Conservation (phyloP, 2,329 filamentous ascomycete species). For the Fulvia fulva region DNA sequence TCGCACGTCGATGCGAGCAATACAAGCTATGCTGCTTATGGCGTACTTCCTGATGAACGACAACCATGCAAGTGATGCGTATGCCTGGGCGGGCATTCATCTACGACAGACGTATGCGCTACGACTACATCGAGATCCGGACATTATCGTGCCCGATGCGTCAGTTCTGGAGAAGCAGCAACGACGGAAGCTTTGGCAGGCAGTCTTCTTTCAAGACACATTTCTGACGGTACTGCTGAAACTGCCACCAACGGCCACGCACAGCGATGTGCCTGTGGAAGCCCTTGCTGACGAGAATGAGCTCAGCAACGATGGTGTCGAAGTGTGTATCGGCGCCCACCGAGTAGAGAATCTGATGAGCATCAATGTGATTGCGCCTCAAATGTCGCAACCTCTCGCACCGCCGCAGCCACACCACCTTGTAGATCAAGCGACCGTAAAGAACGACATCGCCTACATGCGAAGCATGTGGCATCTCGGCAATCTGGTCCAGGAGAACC, state of each 20-base stretch:
- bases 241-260: constrained; percentile 71
- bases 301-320: constrained; percentile 48
- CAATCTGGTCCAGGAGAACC: constrained; percentile 71
- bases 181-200: constrained; percentile 76
- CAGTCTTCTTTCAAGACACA: constrained; percentile 74
- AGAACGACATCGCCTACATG: constrained; percentile 53
- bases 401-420: constrained; percentile 34
- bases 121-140: constrained; percentile 74
- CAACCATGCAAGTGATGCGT: constrained; percentile 77
- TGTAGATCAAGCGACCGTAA: constrained; percentile 30
- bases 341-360: constrained; percentile 50
- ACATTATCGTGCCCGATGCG: constrained; percentile 64
- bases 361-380: constrained; percentile 47
- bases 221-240: constrained; percentile 75
- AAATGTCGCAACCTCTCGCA: constrained; percentile 31
- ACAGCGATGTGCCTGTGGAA: constrained; percentile 74
- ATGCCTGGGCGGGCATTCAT: constrained; percentile 74
- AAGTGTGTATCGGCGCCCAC: constrained; percentile 51
- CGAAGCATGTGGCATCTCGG: constrained; percentile 74
- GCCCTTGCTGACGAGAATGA: constrained; percentile 65
- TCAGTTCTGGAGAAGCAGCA: constrained; percentile 71
- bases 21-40: constrained; percentile 78
- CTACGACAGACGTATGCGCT: constrained; percentile 77
- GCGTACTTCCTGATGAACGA: constrained; percentile 83
- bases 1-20: constrained; percentile 65